These are phyloP conservation scores for Zostera marina DNA, from an alignment of 116 monocot species.

Conservation along the genomic window DNA sequence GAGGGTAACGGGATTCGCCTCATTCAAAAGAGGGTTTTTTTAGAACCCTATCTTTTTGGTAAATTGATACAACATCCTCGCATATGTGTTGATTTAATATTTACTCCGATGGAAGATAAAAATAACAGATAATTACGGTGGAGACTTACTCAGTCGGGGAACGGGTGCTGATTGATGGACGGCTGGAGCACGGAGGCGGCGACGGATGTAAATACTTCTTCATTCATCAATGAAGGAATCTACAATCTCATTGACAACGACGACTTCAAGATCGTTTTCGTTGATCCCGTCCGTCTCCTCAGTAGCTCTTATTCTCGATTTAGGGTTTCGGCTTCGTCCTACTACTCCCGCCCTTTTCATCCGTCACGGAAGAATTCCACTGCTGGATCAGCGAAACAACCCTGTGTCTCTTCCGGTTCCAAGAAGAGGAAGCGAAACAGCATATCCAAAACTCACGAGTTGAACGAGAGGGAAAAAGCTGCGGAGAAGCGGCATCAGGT, in stretches of 20 bases:
- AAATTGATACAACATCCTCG: no score
- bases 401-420: neutral
- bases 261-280: constrained; percentile 24
- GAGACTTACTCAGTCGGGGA: no score
- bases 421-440: constrained; percentile 36
- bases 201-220: neutral
- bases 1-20: no score
- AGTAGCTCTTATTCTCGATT: constrained; percentile 45
- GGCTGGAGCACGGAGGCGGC: no score
- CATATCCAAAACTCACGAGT: constrained; percentile 9
- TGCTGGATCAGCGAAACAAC: neutral
- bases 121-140: no score
- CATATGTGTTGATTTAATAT: no score
- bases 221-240: constrained; percentile 54
- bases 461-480: constrained; percentile 47
- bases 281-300: constrained; percentile 79
- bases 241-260: constrained; percentile 25
- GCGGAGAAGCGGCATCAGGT: constrained; percentile 71
- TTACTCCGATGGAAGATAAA: no score
- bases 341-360: constrained; percentile 67
- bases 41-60: no score
- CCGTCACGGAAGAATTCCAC: neutral
- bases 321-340: constrained; percentile 35
- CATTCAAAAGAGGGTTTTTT: no score
- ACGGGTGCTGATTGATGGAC: no score